Evolutionary conservation across 257 asterid species (phyloP).

Genomic region (Hygrophila difformis): DNA sequence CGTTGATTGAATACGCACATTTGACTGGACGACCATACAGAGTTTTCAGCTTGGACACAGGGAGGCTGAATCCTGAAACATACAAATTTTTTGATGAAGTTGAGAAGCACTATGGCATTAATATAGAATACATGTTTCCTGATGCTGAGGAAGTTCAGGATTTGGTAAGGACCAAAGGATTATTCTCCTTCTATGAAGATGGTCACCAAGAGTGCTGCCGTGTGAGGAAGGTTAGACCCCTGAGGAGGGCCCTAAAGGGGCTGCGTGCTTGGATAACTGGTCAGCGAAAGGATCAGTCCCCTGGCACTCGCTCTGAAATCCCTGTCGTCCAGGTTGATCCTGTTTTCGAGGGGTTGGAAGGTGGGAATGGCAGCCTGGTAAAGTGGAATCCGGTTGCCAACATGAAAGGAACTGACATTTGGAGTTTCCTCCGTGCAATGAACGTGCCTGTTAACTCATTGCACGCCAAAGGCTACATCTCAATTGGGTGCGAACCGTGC

Average conservation of each 20-base stretch:
- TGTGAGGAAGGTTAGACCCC: too few relatives aligned
- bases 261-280: constrained; percentile 48
- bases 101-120: constrained; percentile 31
- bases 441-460: constrained; percentile 40
- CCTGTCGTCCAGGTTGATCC: constrained; percentile 47
- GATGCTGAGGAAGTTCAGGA: constrained; percentile 36
- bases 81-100: constrained; percentile 37
- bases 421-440: constrained; percentile 44
- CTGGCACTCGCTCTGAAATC: constrained; percentile 41
- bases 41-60: constrained; percentile 49
- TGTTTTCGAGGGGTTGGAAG: constrained; percentile 41
- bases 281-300: constrained; percentile 49
- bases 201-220: too few relatives aligned
- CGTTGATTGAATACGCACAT: too few relatives aligned
- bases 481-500: constrained; percentile 49
- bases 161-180: constrained; percentile 39
- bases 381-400: constrained; percentile 48
- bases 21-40: constrained; percentile 44
- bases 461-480: constrained; percentile 36
- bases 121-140: constrained; percentile 41
- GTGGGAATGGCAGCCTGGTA: constrained; percentile 43
- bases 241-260: constrained; percentile 37
- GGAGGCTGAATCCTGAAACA: constrained; percentile 41
- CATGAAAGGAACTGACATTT: constrained; percentile 33
- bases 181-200: constrained; percentile 43